phyloP scores from a whole-genome alignment of 257 asterid genomes.

The Penstemon davidsonii region DNA sequence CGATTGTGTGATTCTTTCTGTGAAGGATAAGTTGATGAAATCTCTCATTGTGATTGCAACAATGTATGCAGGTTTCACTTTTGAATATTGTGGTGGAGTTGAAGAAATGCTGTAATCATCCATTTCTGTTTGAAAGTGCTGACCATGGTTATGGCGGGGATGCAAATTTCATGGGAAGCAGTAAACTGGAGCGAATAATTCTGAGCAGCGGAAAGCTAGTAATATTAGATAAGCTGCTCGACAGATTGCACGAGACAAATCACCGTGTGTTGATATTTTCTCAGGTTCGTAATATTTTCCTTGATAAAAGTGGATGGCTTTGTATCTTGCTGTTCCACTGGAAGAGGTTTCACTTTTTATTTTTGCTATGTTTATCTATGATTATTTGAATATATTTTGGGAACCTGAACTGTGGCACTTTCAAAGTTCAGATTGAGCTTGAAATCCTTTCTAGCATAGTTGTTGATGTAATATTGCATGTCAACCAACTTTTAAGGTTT shows the following conservation, averaged over 20 bases:
- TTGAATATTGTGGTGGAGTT: conserved; percentile 96
- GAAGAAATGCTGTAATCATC: conserved; percentile 99
- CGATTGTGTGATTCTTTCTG: neutral
- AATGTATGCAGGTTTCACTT: conserved; percentile 86
- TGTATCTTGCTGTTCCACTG: conserved; percentile 7
- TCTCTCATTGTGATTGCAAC: conserved; percentile 11
- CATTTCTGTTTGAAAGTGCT: conserved; percentile 97
- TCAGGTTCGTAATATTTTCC: conserved; percentile 58
- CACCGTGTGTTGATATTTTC: conserved; percentile 98
- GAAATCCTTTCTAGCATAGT: neutral
- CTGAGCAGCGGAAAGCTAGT: conserved; percentile 98
- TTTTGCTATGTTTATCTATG: conserved; percentile 15
- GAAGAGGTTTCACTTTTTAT: conserved; percentile 1
- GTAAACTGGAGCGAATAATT: conserved; percentile 82
- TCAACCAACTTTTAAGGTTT: neutral
- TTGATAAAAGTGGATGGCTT: conserved; percentile 3
- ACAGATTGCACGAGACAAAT: conserved; percentile 82
- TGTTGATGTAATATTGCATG: too few relatives aligned
- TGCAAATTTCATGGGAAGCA: conserved; percentile 71
- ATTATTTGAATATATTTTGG: conserved; percentile 11
- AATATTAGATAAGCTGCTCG: conserved; percentile 84
- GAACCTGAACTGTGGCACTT: conserved; percentile 12
- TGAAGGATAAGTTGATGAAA: conserved; percentile 18
- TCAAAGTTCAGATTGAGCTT: conserved; percentile 5
- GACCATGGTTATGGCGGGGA: conserved; percentile 99